A percentile compares a stretch with the other conserved stretches of the same genome.
phyloP scores from a whole-genome alignment of 2,329 filamentous ascomycete genomes.

The Atkinsonella texensis region DNA sequence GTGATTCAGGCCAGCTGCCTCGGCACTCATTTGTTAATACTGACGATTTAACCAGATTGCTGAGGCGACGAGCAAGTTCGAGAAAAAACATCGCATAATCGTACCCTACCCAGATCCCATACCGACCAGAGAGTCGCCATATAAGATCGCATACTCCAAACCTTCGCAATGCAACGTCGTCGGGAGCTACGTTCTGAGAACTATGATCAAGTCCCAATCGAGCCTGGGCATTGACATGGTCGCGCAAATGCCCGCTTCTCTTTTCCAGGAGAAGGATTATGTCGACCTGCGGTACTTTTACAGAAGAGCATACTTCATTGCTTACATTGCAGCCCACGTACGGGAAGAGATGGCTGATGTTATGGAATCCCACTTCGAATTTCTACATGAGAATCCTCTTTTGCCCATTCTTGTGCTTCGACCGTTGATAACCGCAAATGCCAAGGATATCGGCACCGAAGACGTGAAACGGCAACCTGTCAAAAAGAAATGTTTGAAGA shows the following conservation, averaged over 20 bases:
- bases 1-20: slow-evolving; percentile 10
- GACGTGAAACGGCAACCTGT: slow-evolving; percentile 9
- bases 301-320: slow-evolving; percentile 83
- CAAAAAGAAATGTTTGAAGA: slow-evolving; percentile 18
- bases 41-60: slow-evolving; percentile 36
- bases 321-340: slow-evolving; percentile 63
- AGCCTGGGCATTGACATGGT: slow-evolving; percentile 64
- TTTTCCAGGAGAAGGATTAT: slow-evolving; percentile 94
- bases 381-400: slow-evolving; percentile 61
- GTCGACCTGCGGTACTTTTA: slow-evolving; percentile 89
- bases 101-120: slow-evolving; percentile 78
- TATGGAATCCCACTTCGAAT: slow-evolving; percentile 50
- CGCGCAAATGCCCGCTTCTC: slow-evolving; percentile 64
- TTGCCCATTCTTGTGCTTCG: slow-evolving; percentile 52
- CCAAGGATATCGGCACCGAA: slow-evolving; percentile 7
- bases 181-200: slow-evolving; percentile 73
- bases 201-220: slow-evolving; percentile 52
- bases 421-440: slow-evolving; percentile 17
- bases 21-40: neutral
- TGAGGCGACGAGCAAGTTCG: slow-evolving; percentile 55
- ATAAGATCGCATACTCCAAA: slow-evolving; percentile 67
- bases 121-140: slow-evolving; percentile 63
- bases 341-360: slow-evolving; percentile 41
- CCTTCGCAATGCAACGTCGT: slow-evolving; percentile 75
- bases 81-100: slow-evolving; percentile 54